phyloP scores from a whole-genome alignment of 495 filamentous ascomycete species.

The Penicillium angulare region DNA sequence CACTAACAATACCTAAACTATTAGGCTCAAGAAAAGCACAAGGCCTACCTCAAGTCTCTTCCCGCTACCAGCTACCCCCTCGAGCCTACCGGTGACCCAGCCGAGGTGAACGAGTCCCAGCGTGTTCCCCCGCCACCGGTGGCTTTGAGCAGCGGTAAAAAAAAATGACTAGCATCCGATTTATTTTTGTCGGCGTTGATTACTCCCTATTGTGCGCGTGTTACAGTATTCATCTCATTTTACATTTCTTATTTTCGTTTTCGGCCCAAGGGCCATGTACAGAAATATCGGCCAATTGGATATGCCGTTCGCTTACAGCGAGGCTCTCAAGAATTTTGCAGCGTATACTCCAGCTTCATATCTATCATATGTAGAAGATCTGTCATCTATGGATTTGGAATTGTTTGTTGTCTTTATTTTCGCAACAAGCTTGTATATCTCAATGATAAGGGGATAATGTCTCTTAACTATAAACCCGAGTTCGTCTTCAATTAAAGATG shows the following conservation, averaged over 20 bases:
- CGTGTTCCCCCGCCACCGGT: slow-evolving; percentile 51
- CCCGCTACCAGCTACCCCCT: slow-evolving; percentile 78
- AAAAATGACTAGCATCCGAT: slow-evolving; percentile 30
- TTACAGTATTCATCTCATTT: slow-evolving; percentile 4
- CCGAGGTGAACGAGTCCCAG: slow-evolving; percentile 55
- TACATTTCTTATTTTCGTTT: slow-evolving; percentile 19
- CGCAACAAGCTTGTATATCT: not conserved
- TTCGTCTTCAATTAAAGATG: slow-evolving; percentile 18
- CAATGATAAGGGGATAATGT: not conserved
- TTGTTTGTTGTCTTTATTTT: not conserved
- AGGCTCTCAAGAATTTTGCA: not conserved
- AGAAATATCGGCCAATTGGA: slow-evolving; percentile 34
- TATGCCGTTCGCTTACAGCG: slow-evolving; percentile 18
- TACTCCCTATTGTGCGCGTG: slow-evolving; percentile 26
- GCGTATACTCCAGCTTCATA: not conserved
- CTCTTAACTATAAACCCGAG: not conserved
- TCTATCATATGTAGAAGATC: too few species aligned
- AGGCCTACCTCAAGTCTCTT: slow-evolving; percentile 74
- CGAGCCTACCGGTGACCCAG: slow-evolving; percentile 45
- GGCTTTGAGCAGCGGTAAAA: slow-evolving; percentile 52
- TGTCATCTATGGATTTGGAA: not conserved
- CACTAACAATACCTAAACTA: too few species aligned
- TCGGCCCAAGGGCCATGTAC: slow-evolving; percentile 34
- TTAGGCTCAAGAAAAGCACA: slow-evolving; percentile 84
- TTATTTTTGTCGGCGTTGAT: slow-evolving; percentile 46